Conservation (phyloP, 768 basidiomycete species). For the Lactifluus subvellereus region DNA sequence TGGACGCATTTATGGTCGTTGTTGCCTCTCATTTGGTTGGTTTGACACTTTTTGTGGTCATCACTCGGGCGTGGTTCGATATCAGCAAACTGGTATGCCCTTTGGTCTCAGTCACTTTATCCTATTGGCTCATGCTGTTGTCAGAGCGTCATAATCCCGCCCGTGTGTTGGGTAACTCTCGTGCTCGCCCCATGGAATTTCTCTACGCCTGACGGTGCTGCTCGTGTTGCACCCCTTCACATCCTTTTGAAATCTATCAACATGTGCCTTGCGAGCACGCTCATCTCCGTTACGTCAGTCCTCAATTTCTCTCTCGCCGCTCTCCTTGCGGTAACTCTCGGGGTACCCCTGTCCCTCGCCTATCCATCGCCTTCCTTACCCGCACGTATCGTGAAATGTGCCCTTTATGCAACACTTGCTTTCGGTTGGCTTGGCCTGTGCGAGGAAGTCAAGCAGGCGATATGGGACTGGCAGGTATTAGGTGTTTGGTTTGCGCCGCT, state of each 20-base stretch:
- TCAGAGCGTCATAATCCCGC: slow-evolving; percentile 8
- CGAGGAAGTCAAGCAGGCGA: slow-evolving; percentile 42
- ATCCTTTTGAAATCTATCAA: slow-evolving; percentile 64
- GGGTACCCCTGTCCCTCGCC: slow-evolving; percentile 53
- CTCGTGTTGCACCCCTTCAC: slow-evolving; percentile 36
- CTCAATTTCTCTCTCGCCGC: slow-evolving; percentile 91
- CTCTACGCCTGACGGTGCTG: slow-evolving; percentile 24
- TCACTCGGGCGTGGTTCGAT: slow-evolving; percentile 44
- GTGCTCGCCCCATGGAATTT: slow-evolving; percentile 33
- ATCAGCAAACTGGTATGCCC: slow-evolving; percentile 38
- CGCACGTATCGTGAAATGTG: slow-evolving; percentile 30
- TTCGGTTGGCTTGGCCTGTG: slow-evolving; percentile 54
- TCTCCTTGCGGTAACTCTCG: slow-evolving; percentile 56
- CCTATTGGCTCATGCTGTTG: background rate
- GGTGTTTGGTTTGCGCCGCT: slow-evolving; percentile 83
- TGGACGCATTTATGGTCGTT: slow-evolving; percentile 50
- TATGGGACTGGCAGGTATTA: slow-evolving; percentile 76
- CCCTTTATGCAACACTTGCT: slow-evolving; percentile 43
- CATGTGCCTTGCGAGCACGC: slow-evolving; percentile 77
- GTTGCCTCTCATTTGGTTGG: slow-evolving; percentile 52
- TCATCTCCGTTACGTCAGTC: slow-evolving; percentile 80
- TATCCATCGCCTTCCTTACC: slow-evolving; percentile 32
- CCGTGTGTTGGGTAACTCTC: slow-evolving; percentile 9
- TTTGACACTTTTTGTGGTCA: slow-evolving; percentile 41
- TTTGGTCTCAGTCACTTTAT: background rate